Evolutionary conservation across 1,284 basidiomycete genomes (phyloP).

Genomic region (Puccinia triticina): DNA sequence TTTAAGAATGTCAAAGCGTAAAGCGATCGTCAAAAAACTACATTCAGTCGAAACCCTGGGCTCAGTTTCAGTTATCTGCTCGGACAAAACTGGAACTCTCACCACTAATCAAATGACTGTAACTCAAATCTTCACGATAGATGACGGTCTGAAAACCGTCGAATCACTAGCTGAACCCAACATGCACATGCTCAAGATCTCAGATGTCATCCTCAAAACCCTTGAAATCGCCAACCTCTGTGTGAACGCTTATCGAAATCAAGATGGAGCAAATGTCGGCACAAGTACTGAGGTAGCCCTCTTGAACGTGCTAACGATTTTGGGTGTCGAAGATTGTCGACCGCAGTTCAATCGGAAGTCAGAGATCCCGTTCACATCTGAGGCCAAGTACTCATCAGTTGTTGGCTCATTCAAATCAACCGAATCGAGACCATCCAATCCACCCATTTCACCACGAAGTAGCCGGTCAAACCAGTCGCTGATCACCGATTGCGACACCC

Average conservation of each 20-base stretch:
- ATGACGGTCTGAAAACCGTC: conserved; percentile 72
- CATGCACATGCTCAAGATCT: conserved; percentile 56
- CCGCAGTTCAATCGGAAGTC: conserved; percentile 71
- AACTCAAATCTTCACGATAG: conserved; percentile 81
- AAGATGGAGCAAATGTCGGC: conserved; percentile 76
- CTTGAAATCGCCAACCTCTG: conserved; percentile 65
- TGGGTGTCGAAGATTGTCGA: conserved; percentile 73
- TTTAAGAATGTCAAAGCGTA: conserved; percentile 86
- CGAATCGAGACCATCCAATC: conserved; percentile 60
- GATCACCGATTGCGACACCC: conserved; percentile 68
- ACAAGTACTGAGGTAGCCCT: conserved; percentile 93
- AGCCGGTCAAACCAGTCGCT: conserved; percentile 42
- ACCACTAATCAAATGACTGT: conserved; percentile 97
- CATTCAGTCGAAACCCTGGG: conserved; percentile 93
- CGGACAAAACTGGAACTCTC: conserved; percentile 96
- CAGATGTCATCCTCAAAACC: conserved; percentile 71
- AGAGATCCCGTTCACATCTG: conserved; percentile 88
- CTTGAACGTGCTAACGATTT: conserved; percentile 75
- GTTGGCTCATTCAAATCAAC: conserved; percentile 67
- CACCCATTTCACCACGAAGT: conserved; percentile 33
- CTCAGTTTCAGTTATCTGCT: conserved; percentile 91
- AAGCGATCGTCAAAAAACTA: conserved; percentile 94
- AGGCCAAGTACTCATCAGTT: conserved; percentile 88
- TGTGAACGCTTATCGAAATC: conserved; percentile 68
- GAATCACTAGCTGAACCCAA: conserved; percentile 67